A percentile compares a stretch with the other conserved stretches of the same genome.
These are phyloP conservation scores for Didymella arachidicola DNA, from an alignment of 2,329 filamentous ascomycete species.

Conservation along the genomic window DNA sequence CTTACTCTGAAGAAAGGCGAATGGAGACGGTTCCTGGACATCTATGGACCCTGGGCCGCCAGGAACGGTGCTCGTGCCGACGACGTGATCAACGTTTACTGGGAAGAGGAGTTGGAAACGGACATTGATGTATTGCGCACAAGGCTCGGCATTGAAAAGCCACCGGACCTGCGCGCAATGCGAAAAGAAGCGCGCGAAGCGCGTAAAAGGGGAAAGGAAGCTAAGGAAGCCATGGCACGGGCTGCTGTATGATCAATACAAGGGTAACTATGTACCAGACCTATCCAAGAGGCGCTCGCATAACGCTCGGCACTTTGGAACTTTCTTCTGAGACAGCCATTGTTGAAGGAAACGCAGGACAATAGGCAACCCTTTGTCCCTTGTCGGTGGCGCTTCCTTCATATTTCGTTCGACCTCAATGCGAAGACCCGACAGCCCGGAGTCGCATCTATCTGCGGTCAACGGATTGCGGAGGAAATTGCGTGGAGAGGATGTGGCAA, in stretches of 20 bases:
- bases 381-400: background rate
- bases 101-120: slow-evolving; percentile 91
- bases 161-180: slow-evolving; percentile 83
- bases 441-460: background rate
- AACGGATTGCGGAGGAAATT: background rate
- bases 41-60: slow-evolving; percentile 90
- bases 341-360: background rate
- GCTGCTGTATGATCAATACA: slow-evolving; percentile 24
- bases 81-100: slow-evolving; percentile 94
- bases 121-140: slow-evolving; percentile 78
- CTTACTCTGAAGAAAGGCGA: slow-evolving; percentile 69
- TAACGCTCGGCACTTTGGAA: background rate
- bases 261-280: slow-evolving; percentile 22
- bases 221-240: slow-evolving; percentile 38
- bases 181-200: slow-evolving; percentile 74
- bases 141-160: slow-evolving; percentile 83
- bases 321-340: background rate
- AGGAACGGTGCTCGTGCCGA: slow-evolving; percentile 77
- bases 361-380: background rate
- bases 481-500: background rate
- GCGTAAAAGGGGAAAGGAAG: slow-evolving; percentile 70
- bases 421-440: background rate
- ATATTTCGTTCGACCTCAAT: background rate
- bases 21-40: slow-evolving; percentile 71
- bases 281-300: slow-evolving; percentile 15